Evolutionary conservation across 176 grass and related monocot species (phyloP).

Genomic region (Oryza coarctata): DNA sequence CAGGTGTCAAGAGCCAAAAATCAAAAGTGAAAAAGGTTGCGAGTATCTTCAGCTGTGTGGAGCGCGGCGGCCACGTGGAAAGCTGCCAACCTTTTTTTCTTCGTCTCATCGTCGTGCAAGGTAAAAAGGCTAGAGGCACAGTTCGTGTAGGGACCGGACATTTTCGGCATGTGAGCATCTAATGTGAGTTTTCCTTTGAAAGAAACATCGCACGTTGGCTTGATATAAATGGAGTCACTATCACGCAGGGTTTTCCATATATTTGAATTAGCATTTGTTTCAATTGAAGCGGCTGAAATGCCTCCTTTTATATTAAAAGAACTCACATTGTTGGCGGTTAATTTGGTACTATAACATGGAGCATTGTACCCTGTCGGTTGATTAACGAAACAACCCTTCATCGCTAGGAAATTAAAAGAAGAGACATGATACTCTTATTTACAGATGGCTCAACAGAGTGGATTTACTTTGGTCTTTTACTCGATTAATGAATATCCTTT

Average conservation of each 20-base stretch:
- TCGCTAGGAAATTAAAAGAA: no score
- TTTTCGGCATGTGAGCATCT: neutral
- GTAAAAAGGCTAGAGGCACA: neutral
- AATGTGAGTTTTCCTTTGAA: neutral
- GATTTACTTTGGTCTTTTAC: no score
- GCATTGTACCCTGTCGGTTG: no score
- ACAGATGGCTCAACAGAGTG: no score
- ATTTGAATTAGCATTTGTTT: neutral
- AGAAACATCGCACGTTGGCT: neutral
- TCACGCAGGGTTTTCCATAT: neutral
- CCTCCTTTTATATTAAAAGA: no score
- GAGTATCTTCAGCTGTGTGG: neutral
- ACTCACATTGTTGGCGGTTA: no score
- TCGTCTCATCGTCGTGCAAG: neutral
- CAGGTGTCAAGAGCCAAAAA: neutral
- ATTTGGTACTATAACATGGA: no score
- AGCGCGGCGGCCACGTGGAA: constrained; percentile 1
- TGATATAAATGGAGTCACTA: neutral
- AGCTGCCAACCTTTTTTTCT: constrained; percentile 20
- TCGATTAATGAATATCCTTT: no score
- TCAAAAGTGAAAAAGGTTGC: neutral
- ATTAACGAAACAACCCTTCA: no score
- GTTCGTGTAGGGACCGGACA: neutral
- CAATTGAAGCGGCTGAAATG: neutral
- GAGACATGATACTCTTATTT: no score